Percentiles rank a stretch among this genome's conserved stretches.
phyloP scores from a whole-genome alignment of 139 green algal species.

The Volvox reticuliferus region DNA sequence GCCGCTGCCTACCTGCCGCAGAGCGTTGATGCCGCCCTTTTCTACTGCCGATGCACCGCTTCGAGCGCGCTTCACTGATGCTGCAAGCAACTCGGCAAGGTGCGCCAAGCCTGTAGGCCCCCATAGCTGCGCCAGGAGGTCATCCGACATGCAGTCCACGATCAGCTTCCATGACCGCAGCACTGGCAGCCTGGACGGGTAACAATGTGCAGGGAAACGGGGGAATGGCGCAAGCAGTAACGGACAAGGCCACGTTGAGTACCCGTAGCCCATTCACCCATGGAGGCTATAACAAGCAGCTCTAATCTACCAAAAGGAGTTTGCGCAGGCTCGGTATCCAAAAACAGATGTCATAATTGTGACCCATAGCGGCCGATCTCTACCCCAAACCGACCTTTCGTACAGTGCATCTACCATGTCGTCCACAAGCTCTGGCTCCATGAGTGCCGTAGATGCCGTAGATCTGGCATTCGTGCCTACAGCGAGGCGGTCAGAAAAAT shows the following conservation, averaged over 20 bases:
- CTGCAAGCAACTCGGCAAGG: constrained; percentile 30
- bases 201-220: neutral
- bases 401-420: constrained; percentile 36
- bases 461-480: neutral
- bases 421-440: constrained; percentile 38
- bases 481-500: neutral
- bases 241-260: too few relatives aligned
- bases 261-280: too few relatives aligned
- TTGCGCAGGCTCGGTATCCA: too few relatives aligned
- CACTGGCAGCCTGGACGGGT: constrained; percentile 10
- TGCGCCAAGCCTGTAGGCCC: constrained; percentile 19
- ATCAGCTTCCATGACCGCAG: constrained; percentile 35
- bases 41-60: neutral
- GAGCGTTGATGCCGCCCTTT: neutral
- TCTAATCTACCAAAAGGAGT: too few relatives aligned
- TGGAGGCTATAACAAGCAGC: too few relatives aligned
- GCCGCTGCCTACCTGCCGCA: neutral
- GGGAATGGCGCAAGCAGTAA: too few relatives aligned
- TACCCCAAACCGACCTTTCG: constrained; percentile 5
- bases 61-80: constrained; percentile 3
- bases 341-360: too few relatives aligned
- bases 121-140: constrained; percentile 34
- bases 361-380: too few relatives aligned
- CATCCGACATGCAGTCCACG: constrained; percentile 41
- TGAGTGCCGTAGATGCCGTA: neutral